Percentiles rank a stretch among this genome's conserved stretches.
phyloP scores from a whole-genome alignment of 108 stramenopile species.

The Skeletonema tropicum region DNA sequence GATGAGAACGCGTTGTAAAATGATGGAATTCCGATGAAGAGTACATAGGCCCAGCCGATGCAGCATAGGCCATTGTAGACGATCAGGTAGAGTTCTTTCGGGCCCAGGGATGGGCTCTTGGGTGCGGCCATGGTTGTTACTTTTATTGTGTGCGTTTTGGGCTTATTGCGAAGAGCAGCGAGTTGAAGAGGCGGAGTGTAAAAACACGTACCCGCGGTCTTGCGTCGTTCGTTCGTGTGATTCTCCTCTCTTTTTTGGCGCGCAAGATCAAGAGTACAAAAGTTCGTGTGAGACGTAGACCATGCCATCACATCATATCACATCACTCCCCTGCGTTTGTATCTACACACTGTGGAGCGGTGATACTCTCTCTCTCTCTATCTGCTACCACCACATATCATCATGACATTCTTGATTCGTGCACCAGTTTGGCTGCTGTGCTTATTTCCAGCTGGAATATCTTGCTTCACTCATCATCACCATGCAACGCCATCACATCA shows the following conservation, averaged over 20 bases:
- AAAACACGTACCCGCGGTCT: not conserved
- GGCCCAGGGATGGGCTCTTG: slow-evolving; percentile 11
- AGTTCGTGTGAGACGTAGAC: too few relatives aligned
- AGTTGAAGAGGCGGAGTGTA: not conserved
- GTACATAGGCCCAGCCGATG: slow-evolving; percentile 86
- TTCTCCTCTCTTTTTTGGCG: not conserved
- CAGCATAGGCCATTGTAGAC: slow-evolving; percentile 88
- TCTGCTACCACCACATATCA: not conserved
- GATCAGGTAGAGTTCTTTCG: slow-evolving; percentile 83
- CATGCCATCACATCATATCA: too few relatives aligned
- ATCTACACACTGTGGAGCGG: too few relatives aligned
- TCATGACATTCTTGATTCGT: not conserved
- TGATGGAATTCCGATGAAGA: slow-evolving; percentile 58
- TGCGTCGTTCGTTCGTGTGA: not conserved
- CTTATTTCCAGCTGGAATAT: not conserved
- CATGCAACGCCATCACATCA: too few relatives aligned
- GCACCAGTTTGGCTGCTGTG: not conserved
- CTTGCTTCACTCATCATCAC: not conserved
- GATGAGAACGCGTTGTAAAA: slow-evolving; percentile 30
- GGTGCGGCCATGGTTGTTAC: not conserved
- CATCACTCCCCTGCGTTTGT: too few relatives aligned
- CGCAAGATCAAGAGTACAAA: too few relatives aligned
- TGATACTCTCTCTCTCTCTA: too few relatives aligned
- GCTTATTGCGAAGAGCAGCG: too few relatives aligned
- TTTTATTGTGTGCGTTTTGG: too few relatives aligned